Conservation (phyloP, 164 flowering plant genomes). For the Dillenia turbinata region DNA sequence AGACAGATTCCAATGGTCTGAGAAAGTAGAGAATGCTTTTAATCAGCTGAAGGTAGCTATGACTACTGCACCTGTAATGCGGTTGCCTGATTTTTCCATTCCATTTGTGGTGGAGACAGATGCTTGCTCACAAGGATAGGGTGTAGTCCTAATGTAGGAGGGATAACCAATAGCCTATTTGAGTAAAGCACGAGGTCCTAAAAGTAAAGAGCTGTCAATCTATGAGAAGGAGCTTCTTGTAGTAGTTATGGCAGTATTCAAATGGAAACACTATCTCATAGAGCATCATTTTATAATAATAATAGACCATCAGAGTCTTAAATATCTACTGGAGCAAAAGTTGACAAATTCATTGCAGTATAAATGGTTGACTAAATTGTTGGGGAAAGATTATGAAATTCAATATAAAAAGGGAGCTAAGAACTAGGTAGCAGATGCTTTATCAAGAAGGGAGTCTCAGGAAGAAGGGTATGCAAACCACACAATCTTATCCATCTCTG, state of each 20-base stretch:
- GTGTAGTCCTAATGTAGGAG: not conserved
- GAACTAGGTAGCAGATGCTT: too few relatives aligned
- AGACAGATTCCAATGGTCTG: not conserved
- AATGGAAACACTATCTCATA: conserved; percentile 3
- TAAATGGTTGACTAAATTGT: too few relatives aligned
- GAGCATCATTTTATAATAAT: not conserved
- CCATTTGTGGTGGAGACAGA: not conserved
- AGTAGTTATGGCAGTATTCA: not conserved
- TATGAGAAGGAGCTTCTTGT: conserved; percentile 2
- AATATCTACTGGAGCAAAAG: conserved; percentile 1
- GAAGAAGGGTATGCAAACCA: too few relatives aligned
- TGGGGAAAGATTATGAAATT: too few relatives aligned
- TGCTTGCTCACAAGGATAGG: not conserved
- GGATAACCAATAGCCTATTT: conserved; percentile 4
- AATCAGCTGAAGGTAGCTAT: not conserved
- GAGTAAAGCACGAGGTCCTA: conserved; percentile 1
- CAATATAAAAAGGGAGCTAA: too few relatives aligned
- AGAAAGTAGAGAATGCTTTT: not conserved
- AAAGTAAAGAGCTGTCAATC: not conserved
- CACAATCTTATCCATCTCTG: too few relatives aligned
- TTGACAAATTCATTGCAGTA: too few relatives aligned
- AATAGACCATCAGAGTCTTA: not conserved
- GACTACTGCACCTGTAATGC: not conserved
- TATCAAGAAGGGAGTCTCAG: too few relatives aligned
- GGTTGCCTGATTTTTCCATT: not conserved